Base-by-base conservation (phyloP, 148 eudicot species). In the Gaultheria prostrata region DNA sequence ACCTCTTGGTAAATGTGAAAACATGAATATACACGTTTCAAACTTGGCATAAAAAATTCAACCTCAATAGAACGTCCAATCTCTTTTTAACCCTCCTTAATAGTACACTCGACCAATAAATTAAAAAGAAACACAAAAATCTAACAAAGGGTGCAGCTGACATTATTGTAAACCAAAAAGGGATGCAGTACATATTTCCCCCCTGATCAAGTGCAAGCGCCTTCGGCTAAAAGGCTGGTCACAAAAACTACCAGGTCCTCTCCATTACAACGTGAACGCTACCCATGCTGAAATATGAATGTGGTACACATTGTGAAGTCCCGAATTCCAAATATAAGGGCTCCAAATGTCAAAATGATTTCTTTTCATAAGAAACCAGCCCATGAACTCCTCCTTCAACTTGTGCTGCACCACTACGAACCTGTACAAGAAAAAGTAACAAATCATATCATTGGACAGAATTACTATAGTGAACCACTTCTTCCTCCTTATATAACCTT, bases 301-400 rank as follows among this genome's bases (percentile, higher is more conserved):
- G n/a, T n/a, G n/a, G n/a, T n/a, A n/a, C n/a, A n/a, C 3, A 32
- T 6, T 30, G 75, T 70, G 32, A 32, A 3, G 9, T 35, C 35
- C 75, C 46, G 5, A 67, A 30, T 28, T 54, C 7, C n/a, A 54
- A 20, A 17, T 6, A 2, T 7, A 59, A 59, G 67, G 72, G 9
- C 28, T 26, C 71, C 35, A 13, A 26, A 67, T 28, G 72, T 70
- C 74, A 32, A 70, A 94, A 96, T 3, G 93, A 77, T 81, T 92
- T 94, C 92, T 94, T 96, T 72, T 92, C 95, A 81, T 93, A 96
- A 28, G 95, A 91, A 67, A 96, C 91, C 84, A 96, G 83, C 48
- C 97, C 99, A 82, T 96, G 99, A 71, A 96, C 87, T 49, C 98
- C 99, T 32, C 99, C 98, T 91, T 96, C 98, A 46, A 87, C 90